Conservation (phyloP, 2,329 filamentous ascomycete species). For the Ceratocystis colombiana region DNA sequence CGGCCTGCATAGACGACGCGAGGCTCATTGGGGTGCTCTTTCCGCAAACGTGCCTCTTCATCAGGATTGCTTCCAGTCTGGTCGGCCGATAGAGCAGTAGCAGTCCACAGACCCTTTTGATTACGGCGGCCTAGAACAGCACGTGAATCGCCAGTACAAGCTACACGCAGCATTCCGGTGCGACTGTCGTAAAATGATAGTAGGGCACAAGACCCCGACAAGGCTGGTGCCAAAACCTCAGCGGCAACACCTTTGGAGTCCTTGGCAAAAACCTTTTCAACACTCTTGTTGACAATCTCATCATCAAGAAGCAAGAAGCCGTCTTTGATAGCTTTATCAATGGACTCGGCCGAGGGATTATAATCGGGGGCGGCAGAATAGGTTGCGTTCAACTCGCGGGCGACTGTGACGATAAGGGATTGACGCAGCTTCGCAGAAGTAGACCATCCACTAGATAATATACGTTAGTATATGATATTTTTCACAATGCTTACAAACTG, state of each 20-base stretch:
- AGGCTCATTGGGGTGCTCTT: constrained; percentile 79
- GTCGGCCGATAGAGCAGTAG: constrained; percentile 79
- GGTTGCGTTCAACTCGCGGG: constrained; percentile 81
- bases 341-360: constrained; percentile 65
- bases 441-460: constrained; percentile 73
- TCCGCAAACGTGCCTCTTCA: constrained; percentile 71
- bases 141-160: constrained; percentile 91
- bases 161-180: constrained; percentile 79
- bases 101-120: constrained; percentile 78
- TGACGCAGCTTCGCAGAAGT: constrained; percentile 94
- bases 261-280: constrained; percentile 79
- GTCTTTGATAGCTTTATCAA: constrained; percentile 84
- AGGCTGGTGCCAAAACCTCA: constrained; percentile 79
- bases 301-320: constrained; percentile 83
- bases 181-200: constrained; percentile 91
- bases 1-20: constrained; percentile 81
- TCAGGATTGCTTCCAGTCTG: constrained; percentile 85
- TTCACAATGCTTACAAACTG: too few relatives aligned
- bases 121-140: constrained; percentile 79
- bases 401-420: constrained; percentile 83
- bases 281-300: constrained; percentile 89
- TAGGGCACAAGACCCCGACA: constrained; percentile 94
- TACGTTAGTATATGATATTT: too few relatives aligned
- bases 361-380: constrained; percentile 61
- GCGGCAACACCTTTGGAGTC: constrained; percentile 86